Evolutionary conservation across 2,329 filamentous ascomycete species (phyloP).

Genomic region (Pseudopyrenochaeta lycopersici): DNA sequence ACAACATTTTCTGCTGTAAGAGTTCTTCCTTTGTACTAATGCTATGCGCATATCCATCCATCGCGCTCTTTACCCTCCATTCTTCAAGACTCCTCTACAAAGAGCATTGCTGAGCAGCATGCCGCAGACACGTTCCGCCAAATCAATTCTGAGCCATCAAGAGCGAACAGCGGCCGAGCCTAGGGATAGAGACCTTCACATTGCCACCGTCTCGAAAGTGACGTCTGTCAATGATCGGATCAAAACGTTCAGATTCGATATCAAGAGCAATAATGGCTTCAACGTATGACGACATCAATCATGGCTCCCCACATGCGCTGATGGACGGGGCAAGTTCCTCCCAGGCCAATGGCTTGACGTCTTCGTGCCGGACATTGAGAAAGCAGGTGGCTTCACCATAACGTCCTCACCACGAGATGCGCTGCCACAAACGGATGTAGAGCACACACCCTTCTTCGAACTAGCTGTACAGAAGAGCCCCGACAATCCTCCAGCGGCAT

Average conservation of each 20-base stretch:
- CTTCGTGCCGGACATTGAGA: slow-evolving; percentile 72
- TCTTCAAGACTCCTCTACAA: slow-evolving; percentile 15
- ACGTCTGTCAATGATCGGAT: slow-evolving; percentile 72
- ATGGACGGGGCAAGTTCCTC: slow-evolving; percentile 66
- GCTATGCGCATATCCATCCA: slow-evolving; percentile 22
- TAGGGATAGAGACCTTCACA: slow-evolving; percentile 71
- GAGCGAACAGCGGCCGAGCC: slow-evolving; percentile 79
- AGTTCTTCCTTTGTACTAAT: slow-evolving; percentile 17
- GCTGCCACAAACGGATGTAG: slow-evolving; percentile 30
- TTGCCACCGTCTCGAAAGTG: slow-evolving; percentile 69
- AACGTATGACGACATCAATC: slow-evolving; percentile 54
- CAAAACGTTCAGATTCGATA: slow-evolving; percentile 71
- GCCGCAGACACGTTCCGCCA: slow-evolving; percentile 41
- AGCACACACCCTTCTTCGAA: slow-evolving; percentile 68
- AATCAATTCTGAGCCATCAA: slow-evolving; percentile 61
- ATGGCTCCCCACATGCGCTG: slow-evolving; percentile 36
- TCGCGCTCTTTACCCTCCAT: slow-evolving; percentile 20
- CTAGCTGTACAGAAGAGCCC: slow-evolving; percentile 79
- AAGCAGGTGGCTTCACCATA: slow-evolving; percentile 87
- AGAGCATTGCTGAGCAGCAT: slow-evolving; percentile 39
- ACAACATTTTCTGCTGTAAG: slow-evolving; percentile 23
- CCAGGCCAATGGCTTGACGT: slow-evolving; percentile 92
- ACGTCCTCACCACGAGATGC: slow-evolving; percentile 75
- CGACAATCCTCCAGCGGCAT: slow-evolving; percentile 75
- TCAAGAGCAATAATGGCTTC: slow-evolving; percentile 60